phyloP scores from a whole-genome alignment of 257 asterid species.

The Jasminum sambac region DNA sequence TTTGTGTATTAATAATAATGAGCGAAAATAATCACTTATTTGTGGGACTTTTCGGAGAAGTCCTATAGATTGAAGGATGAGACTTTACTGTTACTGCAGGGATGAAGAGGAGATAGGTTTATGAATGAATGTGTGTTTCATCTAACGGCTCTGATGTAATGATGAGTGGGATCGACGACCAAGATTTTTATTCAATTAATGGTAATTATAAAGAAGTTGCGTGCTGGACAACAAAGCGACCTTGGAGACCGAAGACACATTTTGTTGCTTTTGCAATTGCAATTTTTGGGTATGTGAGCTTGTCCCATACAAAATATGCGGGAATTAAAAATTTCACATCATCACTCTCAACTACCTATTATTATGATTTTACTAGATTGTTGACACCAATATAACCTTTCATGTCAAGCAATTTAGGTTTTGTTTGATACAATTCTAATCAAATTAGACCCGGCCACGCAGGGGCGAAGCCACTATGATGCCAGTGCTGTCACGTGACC shows the following conservation, averaged over 20 bases:
- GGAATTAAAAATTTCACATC: too few species aligned
- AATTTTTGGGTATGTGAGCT: not conserved
- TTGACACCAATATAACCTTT: too few species aligned
- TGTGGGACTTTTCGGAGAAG: not conserved
- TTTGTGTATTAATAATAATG: conserved; percentile 28
- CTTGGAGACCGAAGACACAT: not conserved
- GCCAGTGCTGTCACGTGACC: too few species aligned
- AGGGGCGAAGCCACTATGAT: too few species aligned
- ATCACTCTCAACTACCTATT: too few species aligned
- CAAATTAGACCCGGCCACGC: too few species aligned
- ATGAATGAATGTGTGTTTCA: conserved; percentile 12
- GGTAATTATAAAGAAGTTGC: not conserved
- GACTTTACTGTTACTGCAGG: conserved; percentile 33
- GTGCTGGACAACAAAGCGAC: not conserved
- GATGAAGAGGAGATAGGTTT: conserved; percentile 41
- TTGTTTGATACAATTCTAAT: too few species aligned
- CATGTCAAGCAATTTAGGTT: too few species aligned
- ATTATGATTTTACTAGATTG: too few species aligned
- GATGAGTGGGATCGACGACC: conserved; percentile 32
- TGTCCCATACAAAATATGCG: too few species aligned
- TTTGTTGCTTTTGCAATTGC: not conserved
- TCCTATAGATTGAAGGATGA: conserved; percentile 16
- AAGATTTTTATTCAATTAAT: conserved; percentile 20
- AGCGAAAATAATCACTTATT: conserved; percentile 23
- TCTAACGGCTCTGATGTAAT: not conserved